A percentile compares a stretch with the other conserved stretches of the same genome.
These are phyloP conservation scores for Lophiotrema nucula DNA, from an alignment of 495 filamentous ascomycete genomes.

Conservation along the genomic window DNA sequence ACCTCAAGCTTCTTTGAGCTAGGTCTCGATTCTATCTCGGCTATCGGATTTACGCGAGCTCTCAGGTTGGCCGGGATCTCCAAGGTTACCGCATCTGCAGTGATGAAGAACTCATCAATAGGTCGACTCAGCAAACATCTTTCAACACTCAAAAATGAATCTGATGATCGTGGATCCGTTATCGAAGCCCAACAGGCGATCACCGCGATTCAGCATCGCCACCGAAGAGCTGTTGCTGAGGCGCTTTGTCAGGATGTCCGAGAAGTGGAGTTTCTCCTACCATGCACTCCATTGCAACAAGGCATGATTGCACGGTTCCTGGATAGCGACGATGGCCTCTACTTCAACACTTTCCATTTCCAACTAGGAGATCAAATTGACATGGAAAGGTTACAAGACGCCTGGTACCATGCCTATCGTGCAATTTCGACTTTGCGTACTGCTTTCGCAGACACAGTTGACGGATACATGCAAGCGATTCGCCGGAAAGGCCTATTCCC, in stretches of 20 bases:
- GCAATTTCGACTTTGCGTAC: conserved; percentile 63
- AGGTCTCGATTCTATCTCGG: conserved; percentile 79
- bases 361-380: conserved; percentile 47
- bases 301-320: conserved; percentile 74
- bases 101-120: conserved; percentile 63
- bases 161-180: conserved; percentile 40
- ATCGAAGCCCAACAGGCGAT: conserved; percentile 53
- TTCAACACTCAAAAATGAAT: conserved; percentile 11
- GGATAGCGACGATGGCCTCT: conserved; percentile 53
- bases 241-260: conserved; percentile 45
- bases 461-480: conserved; percentile 71
- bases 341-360: conserved; percentile 70
- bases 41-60: conserved; percentile 57
- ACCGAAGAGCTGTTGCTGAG: conserved; percentile 49
- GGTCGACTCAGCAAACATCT: conserved; percentile 50
- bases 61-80: conserved; percentile 50
- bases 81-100: conserved; percentile 58
- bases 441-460: conserved; percentile 60
- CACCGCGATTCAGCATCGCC: conserved; percentile 55
- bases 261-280: conserved; percentile 67
- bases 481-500: conserved; percentile 47
- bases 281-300: conserved; percentile 76
- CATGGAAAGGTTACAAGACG: conserved; percentile 44
- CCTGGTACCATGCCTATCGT: conserved; percentile 52
- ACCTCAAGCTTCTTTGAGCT: conserved; percentile 74